Evolutionary conservation across 1,284 basidiomycete species (phyloP).

Genomic region (Cutaneotrichosporon spelunceum): DNA sequence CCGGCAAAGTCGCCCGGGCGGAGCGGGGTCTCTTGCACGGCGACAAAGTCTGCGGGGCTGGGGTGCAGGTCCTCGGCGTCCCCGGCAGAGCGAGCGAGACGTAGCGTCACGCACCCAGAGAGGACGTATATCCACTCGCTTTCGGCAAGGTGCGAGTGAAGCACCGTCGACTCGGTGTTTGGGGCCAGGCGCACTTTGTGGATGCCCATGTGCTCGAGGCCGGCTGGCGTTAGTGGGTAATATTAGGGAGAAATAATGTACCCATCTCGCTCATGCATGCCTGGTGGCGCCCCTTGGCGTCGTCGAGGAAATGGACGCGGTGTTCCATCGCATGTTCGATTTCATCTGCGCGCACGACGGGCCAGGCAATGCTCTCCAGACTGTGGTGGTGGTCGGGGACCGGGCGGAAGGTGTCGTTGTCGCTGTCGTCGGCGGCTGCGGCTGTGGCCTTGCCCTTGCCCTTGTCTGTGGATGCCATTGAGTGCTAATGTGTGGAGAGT

Average conservation of each 20-base stretch:
- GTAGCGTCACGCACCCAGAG: constrained; percentile 21
- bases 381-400: background rate
- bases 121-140: constrained; percentile 36
- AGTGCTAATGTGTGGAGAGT: background rate
- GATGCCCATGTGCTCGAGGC: constrained; percentile 25
- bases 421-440: background rate
- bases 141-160: constrained; percentile 31
- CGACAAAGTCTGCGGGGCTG: constrained; percentile 3
- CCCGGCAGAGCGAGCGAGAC: constrained; percentile 14
- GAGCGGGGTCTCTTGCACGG: constrained; percentile 10
- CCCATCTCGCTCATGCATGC: constrained; percentile 31
- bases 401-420: background rate
- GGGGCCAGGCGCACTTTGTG: constrained; percentile 29
- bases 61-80: constrained; percentile 19
- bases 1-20: constrained; percentile 23
- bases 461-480: background rate
- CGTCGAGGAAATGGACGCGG: constrained; percentile 27
- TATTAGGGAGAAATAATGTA: constrained; percentile 9
- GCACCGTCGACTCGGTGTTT: constrained; percentile 27
- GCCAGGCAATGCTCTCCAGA: constrained; percentile 4
- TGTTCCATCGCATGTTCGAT: constrained; percentile 27
- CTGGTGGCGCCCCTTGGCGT: constrained; percentile 16
- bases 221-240: constrained; percentile 13
- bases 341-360: constrained; percentile 23
- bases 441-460: constrained; percentile 1